Evolutionary conservation across 164 flowering plant species (phyloP).

Genomic region (Paratinospora sagittata): DNA sequence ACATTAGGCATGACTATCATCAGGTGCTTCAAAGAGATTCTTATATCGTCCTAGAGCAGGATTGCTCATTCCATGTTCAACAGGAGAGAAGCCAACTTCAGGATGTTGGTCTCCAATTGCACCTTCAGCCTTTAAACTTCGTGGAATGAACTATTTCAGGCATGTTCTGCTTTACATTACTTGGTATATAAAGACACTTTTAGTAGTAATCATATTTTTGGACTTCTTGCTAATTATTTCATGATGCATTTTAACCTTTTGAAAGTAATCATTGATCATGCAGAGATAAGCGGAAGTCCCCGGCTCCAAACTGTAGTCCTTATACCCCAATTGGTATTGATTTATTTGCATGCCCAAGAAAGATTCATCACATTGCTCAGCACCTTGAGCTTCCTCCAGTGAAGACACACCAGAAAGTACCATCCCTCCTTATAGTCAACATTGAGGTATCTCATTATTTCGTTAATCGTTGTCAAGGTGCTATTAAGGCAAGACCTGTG

Average conservation of each 20-base stretch:
- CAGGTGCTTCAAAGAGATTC: slow-evolving; percentile 66
- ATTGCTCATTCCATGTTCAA: slow-evolving; percentile 47
- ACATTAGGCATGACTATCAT: neutral
- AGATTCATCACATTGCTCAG: slow-evolving; percentile 88
- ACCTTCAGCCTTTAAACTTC: slow-evolving; percentile 81
- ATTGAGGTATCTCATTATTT: slow-evolving; percentile 55
- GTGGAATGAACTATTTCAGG: slow-evolving; percentile 83
- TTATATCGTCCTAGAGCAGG: slow-evolving; percentile 79
- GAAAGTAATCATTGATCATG: slow-evolving; percentile 15
- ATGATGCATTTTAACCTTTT: neutral
- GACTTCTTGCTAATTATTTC: neutral
- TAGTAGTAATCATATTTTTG: neutral
- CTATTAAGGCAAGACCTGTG: neutral
- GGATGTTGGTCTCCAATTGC: slow-evolving; percentile 81
- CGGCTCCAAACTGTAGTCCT: slow-evolving; percentile 63
- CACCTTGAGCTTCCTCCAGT: slow-evolving; percentile 83
- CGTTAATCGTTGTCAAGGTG: neutral
- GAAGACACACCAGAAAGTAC: slow-evolving; percentile 51
- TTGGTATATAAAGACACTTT: neutral
- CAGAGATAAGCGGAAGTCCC: slow-evolving; percentile 77
- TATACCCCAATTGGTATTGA: slow-evolving; percentile 89
- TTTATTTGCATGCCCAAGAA: slow-evolving; percentile 60
- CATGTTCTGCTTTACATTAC: slow-evolving; percentile 20
- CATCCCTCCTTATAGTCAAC: slow-evolving; percentile 82
- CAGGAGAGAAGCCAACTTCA: slow-evolving; percentile 44